Evolutionary conservation across 768 basidiomycete genomes (phyloP), one percentile per base, ranked within the genome.

Genomic region (Tricholoma sp.): DNA sequence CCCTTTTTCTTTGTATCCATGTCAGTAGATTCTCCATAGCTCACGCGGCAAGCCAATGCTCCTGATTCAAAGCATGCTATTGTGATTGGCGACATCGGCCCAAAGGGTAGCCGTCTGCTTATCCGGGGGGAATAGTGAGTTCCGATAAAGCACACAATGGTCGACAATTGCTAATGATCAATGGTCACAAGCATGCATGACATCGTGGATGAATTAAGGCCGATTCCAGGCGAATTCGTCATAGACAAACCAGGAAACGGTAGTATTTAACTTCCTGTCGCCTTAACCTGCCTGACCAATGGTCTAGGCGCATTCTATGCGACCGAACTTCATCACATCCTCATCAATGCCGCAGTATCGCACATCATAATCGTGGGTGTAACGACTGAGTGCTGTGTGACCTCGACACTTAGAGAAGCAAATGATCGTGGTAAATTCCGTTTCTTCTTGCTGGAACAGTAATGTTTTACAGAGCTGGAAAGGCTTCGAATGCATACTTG

Each of bases 401-500:
- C 47, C n/a, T 1, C 47, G 31, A 49, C 47, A n/a, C 47, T 49
- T 7, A 32, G 47, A 49, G 47, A 49, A 31, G 47, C 47, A 49
- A 49, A 49, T 31, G 47, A 49, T 49, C 47, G 47, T 7, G 47
- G 47, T 49, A 49, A 49, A 17, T 6, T n/a, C 31, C 2, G 2
- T 45, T 17, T 32, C 10, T 18, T 10, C 17, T n/a, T 15, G 24
- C 24, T 4, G 15, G 47, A 32, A 49, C 47, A 31, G 8, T 31
- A 48, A 32, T 49, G 32, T 31, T 5, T n/a, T 49, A 32, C n/a
- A 32, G 29, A 10, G 29, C 29, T 47, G 24, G 47, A 32, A 49
- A 49, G 47, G 47, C 8, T 49, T 49, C n/a, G 47, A 49, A 31
- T 49, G 47, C n/a, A n/a, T 49, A n/a, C 29, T 49, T 49, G 47